Conservation (phyloP, 352 stramenopile genomes). For the Phytophthora aleatoria region DNA sequence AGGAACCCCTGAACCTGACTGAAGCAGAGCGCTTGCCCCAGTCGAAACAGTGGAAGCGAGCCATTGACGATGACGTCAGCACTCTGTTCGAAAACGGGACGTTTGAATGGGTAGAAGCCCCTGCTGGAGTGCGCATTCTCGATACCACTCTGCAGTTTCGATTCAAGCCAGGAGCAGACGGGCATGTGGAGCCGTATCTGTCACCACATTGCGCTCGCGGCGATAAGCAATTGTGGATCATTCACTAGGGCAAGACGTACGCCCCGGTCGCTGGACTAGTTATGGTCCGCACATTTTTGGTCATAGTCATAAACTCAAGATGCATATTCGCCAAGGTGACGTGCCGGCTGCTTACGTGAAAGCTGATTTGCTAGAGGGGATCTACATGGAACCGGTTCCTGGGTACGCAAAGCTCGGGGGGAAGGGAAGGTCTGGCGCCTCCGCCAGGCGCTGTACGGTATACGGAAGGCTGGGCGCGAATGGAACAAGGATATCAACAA, state of each 20-base stretch:
- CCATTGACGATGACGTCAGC: not conserved
- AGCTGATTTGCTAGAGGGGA: not conserved
- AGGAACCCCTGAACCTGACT: not conserved
- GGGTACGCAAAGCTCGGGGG: not conserved
- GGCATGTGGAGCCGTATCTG: not conserved
- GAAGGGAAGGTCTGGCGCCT: not conserved
- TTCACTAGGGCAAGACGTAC: not conserved
- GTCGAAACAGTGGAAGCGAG: conserved; percentile 8
- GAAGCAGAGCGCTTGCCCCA: not conserved
- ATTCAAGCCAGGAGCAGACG: not conserved
- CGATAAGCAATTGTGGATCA: not conserved
- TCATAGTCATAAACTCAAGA: not conserved
- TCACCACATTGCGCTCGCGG: not conserved
- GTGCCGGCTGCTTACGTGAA: conserved; percentile 8
- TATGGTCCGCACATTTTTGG: not conserved
- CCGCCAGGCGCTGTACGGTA: not conserved
- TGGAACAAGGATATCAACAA: not conserved
- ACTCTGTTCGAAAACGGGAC: not conserved
- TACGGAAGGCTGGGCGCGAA: not conserved
- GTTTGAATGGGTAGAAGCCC: not conserved
- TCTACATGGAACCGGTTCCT: not conserved
- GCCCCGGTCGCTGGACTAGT: not conserved
- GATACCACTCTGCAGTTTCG: conserved; percentile 5
- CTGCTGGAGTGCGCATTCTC: not conserved
- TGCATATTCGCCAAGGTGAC: not conserved